A percentile compares a stretch with the other conserved stretches of the same genome.
Evolutionary conservation across 2,329 filamentous ascomycete species (phyloP).

Genomic region (Xylariales sp.): DNA sequence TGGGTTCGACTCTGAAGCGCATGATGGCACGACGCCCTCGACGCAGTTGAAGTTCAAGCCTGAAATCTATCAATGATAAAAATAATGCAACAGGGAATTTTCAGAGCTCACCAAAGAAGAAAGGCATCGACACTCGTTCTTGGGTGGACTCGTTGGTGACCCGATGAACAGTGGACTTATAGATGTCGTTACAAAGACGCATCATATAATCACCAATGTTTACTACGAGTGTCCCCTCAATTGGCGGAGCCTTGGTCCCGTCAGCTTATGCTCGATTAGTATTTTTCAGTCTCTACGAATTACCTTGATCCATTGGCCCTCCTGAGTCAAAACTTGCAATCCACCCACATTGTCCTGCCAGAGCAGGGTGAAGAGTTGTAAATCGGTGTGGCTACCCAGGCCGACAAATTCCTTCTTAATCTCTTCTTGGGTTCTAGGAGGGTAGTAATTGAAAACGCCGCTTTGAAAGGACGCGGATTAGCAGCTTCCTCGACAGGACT

Average conservation of each 20-base stretch:
- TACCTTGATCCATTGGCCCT: conserved; percentile 58
- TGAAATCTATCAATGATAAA: conserved; percentile 38
- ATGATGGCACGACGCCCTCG: conserved; percentile 61
- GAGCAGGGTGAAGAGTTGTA: conserved; percentile 64
- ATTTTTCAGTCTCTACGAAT: conserved; percentile 12
- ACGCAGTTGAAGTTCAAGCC: conserved; percentile 64
- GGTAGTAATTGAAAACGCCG: conserved; percentile 57
- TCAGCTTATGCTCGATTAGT: conserved; percentile 6
- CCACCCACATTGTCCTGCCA: conserved; percentile 59
- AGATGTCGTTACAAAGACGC: conserved; percentile 62
- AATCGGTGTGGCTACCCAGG: conserved; percentile 65
- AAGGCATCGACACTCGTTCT: conserved; percentile 65
- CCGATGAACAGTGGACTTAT: conserved; percentile 63
- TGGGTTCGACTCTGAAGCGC: conserved; percentile 58
- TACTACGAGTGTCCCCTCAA: conserved; percentile 61
- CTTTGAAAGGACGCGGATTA: conserved; percentile 21
- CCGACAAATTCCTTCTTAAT: conserved; percentile 50
- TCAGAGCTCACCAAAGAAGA: conserved; percentile 61
- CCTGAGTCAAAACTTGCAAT: conserved; percentile 56
- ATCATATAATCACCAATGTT: conserved; percentile 66
- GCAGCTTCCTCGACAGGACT: not conserved
- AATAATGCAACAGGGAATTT: not conserved
- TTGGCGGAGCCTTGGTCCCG: conserved; percentile 52
- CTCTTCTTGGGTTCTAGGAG: conserved; percentile 46
- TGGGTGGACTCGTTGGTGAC: conserved; percentile 57